Base-by-base conservation (phyloP, 2,329 filamentous ascomycete species). In the Clarireedia paspali region DNA sequence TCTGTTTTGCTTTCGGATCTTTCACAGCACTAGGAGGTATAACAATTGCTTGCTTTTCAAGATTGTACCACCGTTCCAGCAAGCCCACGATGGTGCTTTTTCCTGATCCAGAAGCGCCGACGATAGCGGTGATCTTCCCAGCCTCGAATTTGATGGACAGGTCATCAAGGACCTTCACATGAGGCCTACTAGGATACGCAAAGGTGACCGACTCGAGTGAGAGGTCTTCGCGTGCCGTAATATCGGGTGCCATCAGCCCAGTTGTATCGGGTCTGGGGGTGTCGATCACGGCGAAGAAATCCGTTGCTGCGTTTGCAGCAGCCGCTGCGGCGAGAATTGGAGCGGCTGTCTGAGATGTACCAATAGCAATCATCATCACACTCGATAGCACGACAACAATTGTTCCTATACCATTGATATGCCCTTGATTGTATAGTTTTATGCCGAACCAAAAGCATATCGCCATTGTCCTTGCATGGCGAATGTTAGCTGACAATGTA, bases 391-490 rank as follows among this genome's bases (percentile, higher is more conserved):
- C 52, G 47, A 82, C 74, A 26, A 83, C 70, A 50, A 86, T 75
- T 6, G 76, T 78, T 45, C 80, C 75, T 10, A 83, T 71, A 56
- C 71, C 73, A 15, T 72, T 61, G 42, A 85, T 67, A 17, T 73
- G 71, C 1, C 75, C 75, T 12, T 79, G 72, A 2, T 73, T 59
- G 48, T 70, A 76, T 0, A 77, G 74, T 62, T 76, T 79, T 47
- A 77, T 76, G 3, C 83, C 83, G 60, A 79, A 85, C 81, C 81
- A 86, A 59, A 87, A 87, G 6, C 77, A 73, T 23, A 85, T 71
- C 1, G 75, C 78, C 59, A 84, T 84, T 0, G 77, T 73, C 2
- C 71, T 76, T 39, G 5, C 14, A n/a, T 34, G 62, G 27, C 42
- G 57, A 30, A 20, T 10, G 9, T 7, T 6, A 27, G 15, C 30